phyloP scores from a whole-genome alignment of 345 rosid genomes.

The Tarenaya hassleriana region DNA sequence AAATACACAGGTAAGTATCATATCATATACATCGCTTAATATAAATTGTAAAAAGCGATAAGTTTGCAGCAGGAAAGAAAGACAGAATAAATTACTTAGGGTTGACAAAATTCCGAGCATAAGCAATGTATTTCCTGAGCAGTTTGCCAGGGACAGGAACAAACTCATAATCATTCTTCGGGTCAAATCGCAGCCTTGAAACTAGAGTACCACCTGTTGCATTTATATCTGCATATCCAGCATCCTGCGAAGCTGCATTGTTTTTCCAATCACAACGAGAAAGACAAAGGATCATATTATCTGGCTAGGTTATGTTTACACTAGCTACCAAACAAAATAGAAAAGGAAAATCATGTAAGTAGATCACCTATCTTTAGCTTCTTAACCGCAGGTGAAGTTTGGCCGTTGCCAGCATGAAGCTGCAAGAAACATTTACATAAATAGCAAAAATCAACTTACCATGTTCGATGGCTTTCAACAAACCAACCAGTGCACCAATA shows the following conservation, averaged over 20 bases:
- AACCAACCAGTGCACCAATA: not conserved
- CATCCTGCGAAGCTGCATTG: conserved; percentile 38
- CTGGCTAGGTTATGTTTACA: conserved; percentile 1
- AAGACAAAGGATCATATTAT: not conserved
- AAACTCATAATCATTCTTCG: conserved; percentile 60
- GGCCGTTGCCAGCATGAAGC: conserved; percentile 77
- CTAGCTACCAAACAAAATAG: conserved; percentile 24
- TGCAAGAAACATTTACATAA: conserved; percentile 26
- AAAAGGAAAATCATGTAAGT: conserved; percentile 11
- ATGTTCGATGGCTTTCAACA: conserved; percentile 7
- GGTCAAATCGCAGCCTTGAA: conserved; percentile 74
- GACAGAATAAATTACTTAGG: conserved; percentile 61
- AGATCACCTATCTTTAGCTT: conserved; percentile 49
- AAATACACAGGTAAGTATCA: conserved; percentile 2
- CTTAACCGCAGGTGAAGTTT: conserved; percentile 44
- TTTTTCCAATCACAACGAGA: conserved; percentile 21
- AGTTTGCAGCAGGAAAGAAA: conserved; percentile 6
- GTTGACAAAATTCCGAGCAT: conserved; percentile 68
- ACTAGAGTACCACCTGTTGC: conserved; percentile 52
- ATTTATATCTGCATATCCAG: conserved; percentile 34
- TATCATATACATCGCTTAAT: not conserved
- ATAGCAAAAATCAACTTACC: not conserved
- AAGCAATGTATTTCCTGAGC: conserved; percentile 86
- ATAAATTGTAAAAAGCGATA: conserved; percentile 8
- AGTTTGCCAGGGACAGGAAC: conserved; percentile 77